A percentile compares a stretch with the other conserved stretches of the same genome.
Conservation (phyloP, 441 rosid genomes). For the Bocquillonia castaneifolia region DNA sequence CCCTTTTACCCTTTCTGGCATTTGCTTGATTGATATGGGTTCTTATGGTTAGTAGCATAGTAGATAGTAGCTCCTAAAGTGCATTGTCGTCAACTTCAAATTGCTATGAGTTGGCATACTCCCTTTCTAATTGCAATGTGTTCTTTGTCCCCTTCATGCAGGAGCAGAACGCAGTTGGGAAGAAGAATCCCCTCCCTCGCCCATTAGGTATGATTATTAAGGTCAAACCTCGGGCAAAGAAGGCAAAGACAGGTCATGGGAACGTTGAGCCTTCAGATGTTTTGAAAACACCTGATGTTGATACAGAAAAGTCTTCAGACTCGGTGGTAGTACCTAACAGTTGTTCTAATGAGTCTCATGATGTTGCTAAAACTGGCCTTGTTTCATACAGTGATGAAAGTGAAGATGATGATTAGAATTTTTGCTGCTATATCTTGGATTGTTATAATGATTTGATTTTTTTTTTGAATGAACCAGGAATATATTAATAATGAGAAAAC, state of each 20-base stretch:
- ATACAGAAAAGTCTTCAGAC: conserved; percentile 31
- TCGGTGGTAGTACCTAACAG: conserved; percentile 24
- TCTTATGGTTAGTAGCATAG: neutral
- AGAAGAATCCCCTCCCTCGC: conserved; percentile 51
- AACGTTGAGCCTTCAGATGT: conserved; percentile 27
- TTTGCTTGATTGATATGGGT: neutral
- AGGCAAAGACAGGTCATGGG: conserved; percentile 42
- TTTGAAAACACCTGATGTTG: conserved; percentile 21
- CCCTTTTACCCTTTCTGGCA: too few species aligned
- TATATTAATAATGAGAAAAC: too few species aligned
- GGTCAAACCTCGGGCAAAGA: conserved; percentile 74
- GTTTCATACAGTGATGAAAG: conserved; percentile 88
- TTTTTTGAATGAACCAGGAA: too few species aligned
- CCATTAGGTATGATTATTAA: conserved; percentile 57
- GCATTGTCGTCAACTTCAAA: neutral
- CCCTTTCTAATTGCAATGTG: conserved; percentile 7
- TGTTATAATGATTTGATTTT: too few species aligned
- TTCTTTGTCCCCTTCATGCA: conserved; percentile 31
- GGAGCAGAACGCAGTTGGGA: conserved; percentile 46
- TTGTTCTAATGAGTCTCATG: conserved; percentile 18
- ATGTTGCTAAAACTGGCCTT: conserved; percentile 40
- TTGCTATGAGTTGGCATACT: neutral
- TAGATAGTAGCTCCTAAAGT: neutral
- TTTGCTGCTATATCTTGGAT: too few species aligned
- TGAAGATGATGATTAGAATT: conserved; percentile 36